Percentiles rank a stretch among this genome's conserved stretches.
These are phyloP conservation scores for Prunus fruticosa DNA, from an alignment of 306 rosid species.

Conservation along the genomic window DNA sequence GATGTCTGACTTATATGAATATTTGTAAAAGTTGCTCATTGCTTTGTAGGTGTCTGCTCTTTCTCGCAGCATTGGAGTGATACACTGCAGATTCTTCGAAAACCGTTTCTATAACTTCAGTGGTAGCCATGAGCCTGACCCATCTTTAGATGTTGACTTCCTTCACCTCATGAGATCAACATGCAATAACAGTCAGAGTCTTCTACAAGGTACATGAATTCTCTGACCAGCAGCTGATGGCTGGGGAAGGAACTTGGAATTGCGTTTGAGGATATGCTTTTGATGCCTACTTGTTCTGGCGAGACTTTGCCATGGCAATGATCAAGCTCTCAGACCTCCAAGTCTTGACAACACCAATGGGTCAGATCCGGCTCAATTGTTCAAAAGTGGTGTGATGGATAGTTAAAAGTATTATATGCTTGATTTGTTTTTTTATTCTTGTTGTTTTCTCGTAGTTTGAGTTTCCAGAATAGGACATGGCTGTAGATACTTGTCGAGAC, in stretches of 20 bases:
- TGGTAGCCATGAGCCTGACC: constrained; percentile 39
- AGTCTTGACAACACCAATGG: constrained; percentile 36
- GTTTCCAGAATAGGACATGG: neutral
- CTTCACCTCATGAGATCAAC: constrained; percentile 35
- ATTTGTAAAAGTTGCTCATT: too few species aligned
- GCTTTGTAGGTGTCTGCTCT: constrained; percentile 10
- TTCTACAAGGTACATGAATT: constrained; percentile 35
- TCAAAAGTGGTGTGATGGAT: constrained; percentile 19
- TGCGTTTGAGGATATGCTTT: constrained; percentile 37
- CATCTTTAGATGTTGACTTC: constrained; percentile 33
- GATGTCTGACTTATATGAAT: too few species aligned
- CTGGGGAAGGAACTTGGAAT: constrained; percentile 26
- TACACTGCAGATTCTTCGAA: constrained; percentile 36
- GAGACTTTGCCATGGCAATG: constrained; percentile 36
- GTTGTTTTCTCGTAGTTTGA: neutral
- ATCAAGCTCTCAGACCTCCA: constrained; percentile 43
- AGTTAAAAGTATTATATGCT: constrained; percentile 21
- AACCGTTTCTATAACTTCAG: constrained; percentile 34
- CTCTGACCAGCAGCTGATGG: constrained; percentile 42
- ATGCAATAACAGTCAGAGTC: constrained; percentile 18
- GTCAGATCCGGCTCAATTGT: constrained; percentile 41
- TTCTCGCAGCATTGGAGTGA: constrained; percentile 43
- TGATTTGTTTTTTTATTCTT: neutral
- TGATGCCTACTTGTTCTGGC: constrained; percentile 29
- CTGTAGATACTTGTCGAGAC: neutral